phyloP scores from a whole-genome alignment of 2,329 filamentous ascomycete species.

The Phaeosphaeria sp. region DNA sequence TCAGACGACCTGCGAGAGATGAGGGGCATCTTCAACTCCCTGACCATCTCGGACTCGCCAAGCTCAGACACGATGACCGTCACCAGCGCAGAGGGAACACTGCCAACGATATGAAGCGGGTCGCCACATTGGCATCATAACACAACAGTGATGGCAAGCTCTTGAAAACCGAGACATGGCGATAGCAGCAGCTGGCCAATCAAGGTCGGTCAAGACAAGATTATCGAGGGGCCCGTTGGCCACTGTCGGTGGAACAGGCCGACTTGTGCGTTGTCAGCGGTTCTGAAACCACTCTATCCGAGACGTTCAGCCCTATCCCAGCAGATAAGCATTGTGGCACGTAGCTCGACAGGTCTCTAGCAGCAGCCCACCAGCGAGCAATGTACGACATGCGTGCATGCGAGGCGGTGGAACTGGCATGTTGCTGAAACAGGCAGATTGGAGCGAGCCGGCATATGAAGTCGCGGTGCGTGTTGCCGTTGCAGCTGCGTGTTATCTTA shows the following conservation, averaged over 20 bases:
- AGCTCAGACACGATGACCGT: slow-evolving; percentile 35
- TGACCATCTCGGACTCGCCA: slow-evolving; percentile 48
- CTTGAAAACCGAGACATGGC: slow-evolving; percentile 23
- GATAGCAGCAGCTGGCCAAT: slow-evolving; percentile 26
- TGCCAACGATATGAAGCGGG: slow-evolving; percentile 20
- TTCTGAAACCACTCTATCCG: slow-evolving; percentile 27
- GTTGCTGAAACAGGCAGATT: slow-evolving; percentile 23
- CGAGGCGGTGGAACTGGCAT: slow-evolving; percentile 1
- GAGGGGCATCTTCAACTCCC: slow-evolving; percentile 67
- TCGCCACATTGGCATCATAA: slow-evolving; percentile 31
- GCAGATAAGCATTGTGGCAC: slow-evolving; percentile 30
- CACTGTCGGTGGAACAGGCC: slow-evolving; percentile 6
- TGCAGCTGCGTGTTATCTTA: neutral
- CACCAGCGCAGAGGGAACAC: slow-evolving; percentile 32
- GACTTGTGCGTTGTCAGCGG: slow-evolving; percentile 16
- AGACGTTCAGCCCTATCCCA: slow-evolving; percentile 25
- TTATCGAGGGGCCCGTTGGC: neutral
- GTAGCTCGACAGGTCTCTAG: slow-evolving; percentile 26
- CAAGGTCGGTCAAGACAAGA: slow-evolving; percentile 9
- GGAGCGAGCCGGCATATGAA: slow-evolving; percentile 19
- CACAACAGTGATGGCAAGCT: slow-evolving; percentile 30
- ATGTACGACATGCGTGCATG: slow-evolving; percentile 4
- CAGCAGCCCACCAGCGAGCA: slow-evolving; percentile 12
- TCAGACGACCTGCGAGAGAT: slow-evolving; percentile 75
- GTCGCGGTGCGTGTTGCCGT: neutral